Base-by-base conservation (phyloP, 768 basidiomycete genomes). In the Phylloporus sp. region DNA sequence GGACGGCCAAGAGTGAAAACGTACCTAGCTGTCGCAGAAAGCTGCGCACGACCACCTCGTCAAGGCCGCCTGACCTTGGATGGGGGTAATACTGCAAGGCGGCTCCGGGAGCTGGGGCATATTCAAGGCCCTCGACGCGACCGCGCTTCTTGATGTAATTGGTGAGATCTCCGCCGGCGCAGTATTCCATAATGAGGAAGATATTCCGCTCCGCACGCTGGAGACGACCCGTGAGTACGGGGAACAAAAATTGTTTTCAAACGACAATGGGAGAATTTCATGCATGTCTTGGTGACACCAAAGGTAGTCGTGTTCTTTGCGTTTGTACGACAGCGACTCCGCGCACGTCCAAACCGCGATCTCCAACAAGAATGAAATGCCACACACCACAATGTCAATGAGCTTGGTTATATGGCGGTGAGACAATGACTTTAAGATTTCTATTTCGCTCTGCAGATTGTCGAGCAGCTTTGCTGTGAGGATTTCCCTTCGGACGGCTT, bases 101-200 rank as follows among this genome's bases (percentile, higher is more conserved):
- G 14, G 81, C 79, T 22, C 82, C 82, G 6, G 82, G 77, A 13
- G 73, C 69, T 4, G 92, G 86, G 0, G 79, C 64, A 48, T 90
- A 95, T 63, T 94, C 87, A 11, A 98, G 76, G 4, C 86, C 84
- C 38, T 95, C 87, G 36, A 98, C 84, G 15, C 86, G 81, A 14
- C 95, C 96, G n/a, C 94, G 84, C 62, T 90, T 92, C 82, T 92
- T 93, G 76, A 98, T 95, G 60, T 98, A 98, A 56, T 90, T 82
- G 0, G 92, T 90, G 39, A 99, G 80, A 68, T 99, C 96, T 3
- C 94, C 94, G 2, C 94, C 95, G 1, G 92, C 82, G 64, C 96
- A 98, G 65, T 81, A 97, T 58, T 96, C 95, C 86, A 98, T 99
- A 58, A 99, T 86, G 46, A 99, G 82, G 71, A 96, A 97, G 58